phyloP scores from a whole-genome alignment of 441 rosid genomes.

The Syzygium syzygioides region DNA sequence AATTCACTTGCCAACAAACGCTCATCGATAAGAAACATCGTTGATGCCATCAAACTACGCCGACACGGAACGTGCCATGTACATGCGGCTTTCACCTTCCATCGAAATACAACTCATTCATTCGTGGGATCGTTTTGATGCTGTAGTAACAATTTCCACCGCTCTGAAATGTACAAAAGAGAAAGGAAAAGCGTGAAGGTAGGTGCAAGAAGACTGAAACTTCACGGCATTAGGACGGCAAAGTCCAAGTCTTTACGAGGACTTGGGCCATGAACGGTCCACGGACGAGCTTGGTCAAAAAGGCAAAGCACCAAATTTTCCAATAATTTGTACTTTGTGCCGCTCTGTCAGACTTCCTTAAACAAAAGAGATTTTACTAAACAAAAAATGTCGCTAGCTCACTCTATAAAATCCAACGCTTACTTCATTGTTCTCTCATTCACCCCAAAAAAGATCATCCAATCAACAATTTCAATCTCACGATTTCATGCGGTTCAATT shows the following conservation, averaged over 20 bases:
- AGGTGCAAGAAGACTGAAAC: neutral
- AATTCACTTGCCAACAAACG: neutral
- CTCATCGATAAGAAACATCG: neutral
- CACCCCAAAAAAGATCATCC: neutral
- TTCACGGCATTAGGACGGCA: neutral
- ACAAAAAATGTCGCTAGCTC: neutral
- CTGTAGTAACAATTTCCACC: neutral
- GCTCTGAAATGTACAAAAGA: neutral
- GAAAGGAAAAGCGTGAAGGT: neutral
- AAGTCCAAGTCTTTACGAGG: neutral
- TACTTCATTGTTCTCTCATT: neutral
- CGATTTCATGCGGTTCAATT: neutral
- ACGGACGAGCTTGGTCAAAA: neutral
- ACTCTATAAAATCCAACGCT: neutral
- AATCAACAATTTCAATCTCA: neutral
- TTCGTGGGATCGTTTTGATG: neutral
- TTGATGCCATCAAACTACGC: neutral
- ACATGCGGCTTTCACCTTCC: accelerated
- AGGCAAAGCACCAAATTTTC: neutral
- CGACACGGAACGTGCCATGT: accelerated
- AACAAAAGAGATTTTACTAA: neutral
- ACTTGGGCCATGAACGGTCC: neutral
- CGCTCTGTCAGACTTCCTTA: neutral
- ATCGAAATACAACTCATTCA: too few species aligned
- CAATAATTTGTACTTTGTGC: neutral